Conservation (phyloP, 768 basidiomycete species). For the Amanita brunnescens region DNA sequence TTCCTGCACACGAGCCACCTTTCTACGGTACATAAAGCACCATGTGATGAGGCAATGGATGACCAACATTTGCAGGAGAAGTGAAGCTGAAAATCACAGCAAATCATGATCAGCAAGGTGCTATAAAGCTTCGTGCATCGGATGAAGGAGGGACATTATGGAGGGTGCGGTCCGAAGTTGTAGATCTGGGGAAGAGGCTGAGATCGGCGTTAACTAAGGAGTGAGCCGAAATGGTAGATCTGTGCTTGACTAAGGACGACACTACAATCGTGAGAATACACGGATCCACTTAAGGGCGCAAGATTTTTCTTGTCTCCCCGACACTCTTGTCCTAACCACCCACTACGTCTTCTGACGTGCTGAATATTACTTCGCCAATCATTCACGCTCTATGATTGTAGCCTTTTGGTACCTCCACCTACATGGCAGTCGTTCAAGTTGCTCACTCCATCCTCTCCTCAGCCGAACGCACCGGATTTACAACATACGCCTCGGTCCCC, state of each 20-base stretch:
- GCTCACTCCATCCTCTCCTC: conserved; percentile 11
- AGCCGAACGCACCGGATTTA: conserved; percentile 42
- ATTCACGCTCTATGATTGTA: conserved; percentile 47
- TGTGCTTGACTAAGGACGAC: too few relatives aligned
- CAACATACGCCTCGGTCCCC: conserved; percentile 56
- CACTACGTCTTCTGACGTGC: conserved; percentile 8
- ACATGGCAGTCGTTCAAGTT: conserved; percentile 6
- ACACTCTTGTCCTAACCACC: conserved; percentile 9
- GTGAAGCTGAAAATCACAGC: background rate
- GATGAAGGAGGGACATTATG: conserved; percentile 69
- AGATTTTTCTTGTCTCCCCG: background rate
- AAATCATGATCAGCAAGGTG: conserved; percentile 13
- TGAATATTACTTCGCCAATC: conserved; percentile 4
- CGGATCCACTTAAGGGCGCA: background rate
- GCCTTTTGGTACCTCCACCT: conserved; percentile 26
- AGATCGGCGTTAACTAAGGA: conserved; percentile 30
- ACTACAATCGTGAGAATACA: conserved; percentile 5
- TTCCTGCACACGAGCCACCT: conserved; percentile 45
- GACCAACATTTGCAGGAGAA: background rate
- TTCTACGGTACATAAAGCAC: conserved; percentile 41
- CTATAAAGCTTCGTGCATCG: conserved; percentile 47
- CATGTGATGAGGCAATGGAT: background rate
- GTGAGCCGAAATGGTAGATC: too few relatives aligned
- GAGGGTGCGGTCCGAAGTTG: conserved; percentile 51
- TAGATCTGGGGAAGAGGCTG: conserved; percentile 31